phyloP scores from a whole-genome alignment of 2,329 filamentous ascomycete genomes.

The Venturia carpophila region DNA sequence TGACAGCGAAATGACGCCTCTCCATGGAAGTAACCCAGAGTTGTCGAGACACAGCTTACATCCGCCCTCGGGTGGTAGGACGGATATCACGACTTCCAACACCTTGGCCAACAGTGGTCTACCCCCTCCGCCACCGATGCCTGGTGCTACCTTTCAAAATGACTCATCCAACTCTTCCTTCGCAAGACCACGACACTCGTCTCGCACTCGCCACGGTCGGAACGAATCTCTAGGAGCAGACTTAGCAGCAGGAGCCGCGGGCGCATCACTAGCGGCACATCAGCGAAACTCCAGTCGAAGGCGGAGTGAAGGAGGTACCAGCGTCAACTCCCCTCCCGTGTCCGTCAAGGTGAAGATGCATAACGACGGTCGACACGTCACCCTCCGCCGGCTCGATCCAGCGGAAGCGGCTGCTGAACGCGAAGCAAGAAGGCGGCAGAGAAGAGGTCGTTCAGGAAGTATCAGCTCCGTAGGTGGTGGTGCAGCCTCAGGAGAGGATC shows the following conservation, averaged over 20 bases:
- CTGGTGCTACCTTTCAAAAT: constrained; percentile 29
- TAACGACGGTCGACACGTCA: constrained; percentile 55
- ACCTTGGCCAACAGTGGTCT: constrained; percentile 20
- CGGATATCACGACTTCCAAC: constrained; percentile 24
- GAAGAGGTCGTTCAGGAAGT: constrained; percentile 33
- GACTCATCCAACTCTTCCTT: constrained; percentile 37
- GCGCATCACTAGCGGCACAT: constrained; percentile 18
- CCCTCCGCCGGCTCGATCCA: constrained; percentile 52
- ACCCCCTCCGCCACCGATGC: constrained; percentile 19
- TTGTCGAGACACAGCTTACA: constrained; percentile 32
- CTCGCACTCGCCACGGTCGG: constrained; percentile 26
- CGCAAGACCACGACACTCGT: constrained; percentile 28
- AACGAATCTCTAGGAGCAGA: constrained; percentile 22
- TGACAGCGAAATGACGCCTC: constrained; percentile 35
- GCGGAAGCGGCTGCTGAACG: constrained; percentile 55
- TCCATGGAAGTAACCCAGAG: constrained; percentile 38
- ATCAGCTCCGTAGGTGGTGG: constrained; percentile 32
- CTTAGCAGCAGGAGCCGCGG: constrained; percentile 25
- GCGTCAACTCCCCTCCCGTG: constrained; percentile 50
- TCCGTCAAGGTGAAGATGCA: constrained; percentile 60
- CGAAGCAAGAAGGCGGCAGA: constrained; percentile 43
- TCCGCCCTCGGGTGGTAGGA: constrained; percentile 19
- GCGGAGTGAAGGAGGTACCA: constrained; percentile 32
- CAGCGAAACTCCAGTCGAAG: constrained; percentile 25
- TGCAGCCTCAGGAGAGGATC: constrained; percentile 28